phyloP scores from a whole-genome alignment of 768 basidiomycete species.

The Rhodotorula graminis region DNA sequence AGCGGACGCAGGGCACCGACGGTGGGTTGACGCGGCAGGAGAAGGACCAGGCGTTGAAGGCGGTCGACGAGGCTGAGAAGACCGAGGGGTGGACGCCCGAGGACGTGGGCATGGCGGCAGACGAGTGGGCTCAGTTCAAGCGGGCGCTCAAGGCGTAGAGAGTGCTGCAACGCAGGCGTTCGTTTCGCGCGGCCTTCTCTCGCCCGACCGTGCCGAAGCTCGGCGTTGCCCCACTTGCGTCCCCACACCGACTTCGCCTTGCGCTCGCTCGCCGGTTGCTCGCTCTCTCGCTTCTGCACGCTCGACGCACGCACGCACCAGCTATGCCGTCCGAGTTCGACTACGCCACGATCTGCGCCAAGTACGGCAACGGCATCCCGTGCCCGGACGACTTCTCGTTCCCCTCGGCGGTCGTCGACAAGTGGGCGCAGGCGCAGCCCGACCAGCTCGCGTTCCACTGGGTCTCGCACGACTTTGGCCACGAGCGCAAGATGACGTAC shows the following conservation, averaged over 20 bases:
- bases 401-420: slow-evolving; percentile 21
- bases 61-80: slow-evolving; percentile 12
- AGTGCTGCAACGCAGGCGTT: too few species aligned
- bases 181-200: too few species aligned
- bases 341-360: slow-evolving; percentile 2
- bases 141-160: slow-evolving; percentile 6
- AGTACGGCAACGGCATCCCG: slow-evolving; percentile 17
- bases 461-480: slow-evolving; percentile 17
- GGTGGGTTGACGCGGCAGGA: slow-evolving; percentile 15
- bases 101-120: slow-evolving; percentile 22
- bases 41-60: slow-evolving; percentile 5
- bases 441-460: slow-evolving; percentile 22
- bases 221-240: too few species aligned
- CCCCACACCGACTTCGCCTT: not conserved
- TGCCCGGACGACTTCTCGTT: slow-evolving; percentile 36
- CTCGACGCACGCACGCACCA: too few species aligned
- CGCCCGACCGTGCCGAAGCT: too few species aligned
- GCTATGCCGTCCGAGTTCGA: slow-evolving; percentile 7
- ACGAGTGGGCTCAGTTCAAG: slow-evolving; percentile 37
- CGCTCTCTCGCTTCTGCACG: not conserved
- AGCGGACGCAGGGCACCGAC: slow-evolving; percentile 9
- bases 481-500: slow-evolving; percentile 28
- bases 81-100: slow-evolving; percentile 19
- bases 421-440: slow-evolving; percentile 3
- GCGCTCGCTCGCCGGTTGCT: not conserved